Evolutionary conservation across 1,139 yeast species (phyloP), one percentile per base, ranked within the genome.

Genomic region (Scheffersomyces titani): DNA sequence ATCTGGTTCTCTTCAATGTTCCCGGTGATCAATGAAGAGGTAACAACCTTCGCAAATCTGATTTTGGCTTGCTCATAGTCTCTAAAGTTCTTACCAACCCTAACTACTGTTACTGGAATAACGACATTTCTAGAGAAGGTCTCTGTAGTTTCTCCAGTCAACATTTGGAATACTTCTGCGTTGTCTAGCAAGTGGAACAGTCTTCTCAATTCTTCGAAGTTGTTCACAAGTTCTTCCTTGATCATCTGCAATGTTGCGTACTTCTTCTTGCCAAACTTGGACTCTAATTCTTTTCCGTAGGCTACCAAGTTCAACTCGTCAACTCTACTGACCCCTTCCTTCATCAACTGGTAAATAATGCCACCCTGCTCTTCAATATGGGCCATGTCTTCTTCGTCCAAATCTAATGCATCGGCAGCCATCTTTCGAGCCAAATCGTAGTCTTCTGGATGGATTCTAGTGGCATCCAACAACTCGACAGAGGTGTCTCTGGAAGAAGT

Each of bases 381-480:
- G 3, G 88, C 91, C 69, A 91, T 82, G 65, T 93, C 97, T 73
- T 93, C 98, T 67, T 96, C 99, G 67, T 93, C 98, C 63, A 92
- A 82, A 67, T 96, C 99, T 61, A 94, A 81, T 1, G 99, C 98
- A 78, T 94, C 99, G 2, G 97, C 96, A 9, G 98, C 98, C 92
- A 94, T 93, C 70, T 94, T 94, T 56, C 96, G 86, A 1, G 98
- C 98, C 65, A 94, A 81, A 59, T 91, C 97, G 70, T 94, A 94
- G 73, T 94, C 99, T 73, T 96, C 98, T 3, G 99, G 99, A 67
- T 94, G 99, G 51, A 96, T 92, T 75, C 99, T 85, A 0, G 99
- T 94, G 46, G 96, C 93, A 73, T 94, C 99, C 62, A 94, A 80
- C 54, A 90, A 80, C 67, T 94, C 98, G 49, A 90, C 84, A 49